Evolutionary conservation across 805 yeast genomes (phyloP).

Genomic region (Cyberlindnera mrakii): DNA sequence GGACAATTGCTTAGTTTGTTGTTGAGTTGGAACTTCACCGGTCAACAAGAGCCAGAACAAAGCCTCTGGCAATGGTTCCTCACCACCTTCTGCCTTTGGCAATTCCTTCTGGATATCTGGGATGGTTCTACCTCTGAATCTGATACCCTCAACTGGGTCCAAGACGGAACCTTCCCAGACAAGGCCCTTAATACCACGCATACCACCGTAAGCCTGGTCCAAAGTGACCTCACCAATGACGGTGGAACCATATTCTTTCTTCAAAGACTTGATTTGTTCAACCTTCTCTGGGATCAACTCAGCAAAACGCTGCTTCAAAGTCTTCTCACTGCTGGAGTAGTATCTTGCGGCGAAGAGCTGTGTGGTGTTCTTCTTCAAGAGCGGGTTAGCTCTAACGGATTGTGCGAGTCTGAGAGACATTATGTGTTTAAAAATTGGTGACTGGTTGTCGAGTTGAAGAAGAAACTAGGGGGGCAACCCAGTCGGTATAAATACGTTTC

Average conservation of each 20-base stretch:
- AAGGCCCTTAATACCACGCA: conserved; percentile 81
- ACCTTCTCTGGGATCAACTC: conserved; percentile 87
- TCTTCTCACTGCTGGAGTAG: conserved; percentile 34
- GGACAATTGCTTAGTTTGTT: conserved; percentile 65
- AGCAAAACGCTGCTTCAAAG: conserved; percentile 91
- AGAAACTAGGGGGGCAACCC: not conserved
- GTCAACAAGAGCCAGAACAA: conserved; percentile 77
- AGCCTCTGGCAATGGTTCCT: conserved; percentile 73
- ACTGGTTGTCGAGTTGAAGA: not conserved
- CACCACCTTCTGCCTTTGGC: conserved; percentile 65
- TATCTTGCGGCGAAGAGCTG: conserved; percentile 19
- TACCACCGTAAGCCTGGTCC: conserved; percentile 87
- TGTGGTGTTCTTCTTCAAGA: conserved; percentile 8
- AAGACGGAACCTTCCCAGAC: conserved; percentile 88
- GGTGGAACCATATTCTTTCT: conserved; percentile 79
- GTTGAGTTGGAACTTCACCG: conserved; percentile 73
- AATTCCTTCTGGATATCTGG: conserved; percentile 70
- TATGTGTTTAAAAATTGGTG: not conserved
- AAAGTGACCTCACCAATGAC: conserved; percentile 67
- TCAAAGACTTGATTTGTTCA: conserved; percentile 80
- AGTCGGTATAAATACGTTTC: not conserved
- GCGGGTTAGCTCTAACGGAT: conserved; percentile 8
- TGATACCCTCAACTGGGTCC: conserved; percentile 81
- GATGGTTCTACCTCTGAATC: conserved; percentile 80
- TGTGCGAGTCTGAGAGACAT: conserved; percentile 17